Conservation (phyloP, 1,139 yeast genomes). For the Hyphopichia khmerensis region DNA sequence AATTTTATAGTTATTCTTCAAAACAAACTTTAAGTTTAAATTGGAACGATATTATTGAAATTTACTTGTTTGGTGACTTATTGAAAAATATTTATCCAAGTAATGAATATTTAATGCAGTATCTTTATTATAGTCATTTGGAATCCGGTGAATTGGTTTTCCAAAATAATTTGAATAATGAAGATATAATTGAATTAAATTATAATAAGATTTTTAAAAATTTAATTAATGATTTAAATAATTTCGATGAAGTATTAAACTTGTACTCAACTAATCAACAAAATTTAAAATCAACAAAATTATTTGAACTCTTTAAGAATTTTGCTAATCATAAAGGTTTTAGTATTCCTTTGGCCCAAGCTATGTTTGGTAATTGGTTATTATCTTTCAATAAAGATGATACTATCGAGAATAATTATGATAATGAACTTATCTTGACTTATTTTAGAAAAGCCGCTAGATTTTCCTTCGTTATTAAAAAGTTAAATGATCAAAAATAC, state of each 20-base stretch:
- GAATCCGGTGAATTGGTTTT: constrained; percentile 8
- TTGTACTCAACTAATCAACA: constrained; percentile 4
- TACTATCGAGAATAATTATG: constrained; percentile 12
- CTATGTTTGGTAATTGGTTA: constrained; percentile 25
- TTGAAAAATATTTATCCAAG: constrained; percentile 5
- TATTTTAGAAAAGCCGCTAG: constrained; percentile 19
- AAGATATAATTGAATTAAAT: not conserved
- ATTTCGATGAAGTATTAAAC: constrained; percentile 5
- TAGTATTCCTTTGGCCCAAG: constrained; percentile 22
- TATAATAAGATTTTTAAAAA: not conserved
- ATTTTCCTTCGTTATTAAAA: constrained; percentile 13
- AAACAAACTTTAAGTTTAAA: constrained; percentile 7
- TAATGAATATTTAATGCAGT: constrained; percentile 6
- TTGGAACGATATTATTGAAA: constrained; percentile 10
- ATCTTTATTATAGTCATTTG: constrained; percentile 5
- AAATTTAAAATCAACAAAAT: constrained; percentile 7
- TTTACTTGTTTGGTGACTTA: constrained; percentile 10
- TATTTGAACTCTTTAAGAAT: constrained; percentile 14
- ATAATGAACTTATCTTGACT: constrained; percentile 15
- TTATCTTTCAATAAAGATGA: constrained; percentile 13
- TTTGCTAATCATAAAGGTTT: constrained; percentile 16
- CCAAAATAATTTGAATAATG: not conserved
- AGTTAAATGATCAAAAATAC: constrained; percentile 8
- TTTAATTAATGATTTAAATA: constrained; percentile 4
- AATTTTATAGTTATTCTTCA: constrained; percentile 3